phyloP scores from a whole-genome alignment of 1,284 basidiomycete species.

The Ceratobasidium sp. region DNA sequence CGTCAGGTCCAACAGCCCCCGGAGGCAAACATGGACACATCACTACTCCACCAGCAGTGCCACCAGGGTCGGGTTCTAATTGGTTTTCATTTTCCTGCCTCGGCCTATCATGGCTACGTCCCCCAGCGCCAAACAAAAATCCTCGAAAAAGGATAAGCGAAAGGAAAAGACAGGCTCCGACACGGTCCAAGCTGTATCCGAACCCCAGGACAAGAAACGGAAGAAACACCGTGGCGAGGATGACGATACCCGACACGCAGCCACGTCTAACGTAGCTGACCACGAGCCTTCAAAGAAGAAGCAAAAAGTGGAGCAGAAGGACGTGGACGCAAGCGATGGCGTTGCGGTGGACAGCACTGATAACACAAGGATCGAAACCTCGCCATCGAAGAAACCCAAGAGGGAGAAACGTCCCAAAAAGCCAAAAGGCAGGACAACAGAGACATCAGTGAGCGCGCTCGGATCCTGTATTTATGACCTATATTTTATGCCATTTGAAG shows the following conservation, averaged over 20 bases:
- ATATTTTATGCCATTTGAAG: not conserved
- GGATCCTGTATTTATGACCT: not conserved
- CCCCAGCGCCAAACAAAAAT: not conserved
- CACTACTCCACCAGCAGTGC: conserved; percentile 18
- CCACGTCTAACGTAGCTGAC: not conserved
- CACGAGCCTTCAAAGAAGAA: conserved; percentile 26
- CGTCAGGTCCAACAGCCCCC: conserved; percentile 23
- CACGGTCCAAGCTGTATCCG: not conserved
- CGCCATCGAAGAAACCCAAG: conserved; percentile 3
- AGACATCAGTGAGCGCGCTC: not conserved
- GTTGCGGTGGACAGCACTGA: not conserved
- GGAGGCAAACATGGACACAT: conserved; percentile 36
- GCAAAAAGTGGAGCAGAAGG: conserved; percentile 13
- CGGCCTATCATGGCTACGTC: conserved; percentile 22
- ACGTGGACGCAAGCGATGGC: not conserved
- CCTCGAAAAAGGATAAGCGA: conserved; percentile 1
- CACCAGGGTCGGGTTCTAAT: conserved; percentile 29
- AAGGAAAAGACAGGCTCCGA: not conserved
- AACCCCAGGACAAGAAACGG: conserved; percentile 1
- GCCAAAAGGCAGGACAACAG: conserved; percentile 27
- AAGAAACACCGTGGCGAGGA: conserved; percentile 10
- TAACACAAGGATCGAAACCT: not conserved
- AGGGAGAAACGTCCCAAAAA: conserved; percentile 29
- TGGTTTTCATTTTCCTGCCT: conserved; percentile 21
- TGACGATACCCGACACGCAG: not conserved